Evolutionary conservation across 129 eudicot genomes (phyloP), one percentile per base, ranked within the genome.

Genomic region (Flaveria brownii): DNA sequence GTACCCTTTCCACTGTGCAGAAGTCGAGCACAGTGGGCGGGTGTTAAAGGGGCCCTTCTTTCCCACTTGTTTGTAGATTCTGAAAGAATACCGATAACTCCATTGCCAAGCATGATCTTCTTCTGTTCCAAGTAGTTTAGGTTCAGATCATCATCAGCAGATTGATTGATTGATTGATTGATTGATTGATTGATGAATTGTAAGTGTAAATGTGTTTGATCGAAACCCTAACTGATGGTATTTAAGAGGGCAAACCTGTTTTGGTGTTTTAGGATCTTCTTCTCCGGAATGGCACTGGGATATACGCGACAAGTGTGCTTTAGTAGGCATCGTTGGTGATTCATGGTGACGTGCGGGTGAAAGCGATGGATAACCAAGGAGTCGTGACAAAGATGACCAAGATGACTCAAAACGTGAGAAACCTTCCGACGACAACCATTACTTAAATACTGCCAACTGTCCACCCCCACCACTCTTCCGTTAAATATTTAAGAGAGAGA

Each of bases 11-110:
- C 96, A 66, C 88, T 76, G 68, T 85, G 96, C 82, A 95, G 71
- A 83, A 95, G 92, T 18, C 87, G 83, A 70, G 99, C 99, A 86
- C 99, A 95, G 82, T 95, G 99, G 50, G 92, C 73, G n/a, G 99
- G 99, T 18, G 97, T 91, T 54, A 95, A 76, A 52, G 99, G 99
- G 17, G 68, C 99, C 85, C 99, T 79, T 82, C 99, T 91, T 83
- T 95, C 99, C 99, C 99, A 95, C 86, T 91, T 95, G 90, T 89
- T 95, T 20, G 94, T 89, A 20, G 99, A 89, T 84, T 95, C 99
- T 12, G 99, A 80, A 22, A 95, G 91, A 50, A 95, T 89, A 12
- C 99, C 99, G 28, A 95, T 84, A 63, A 95, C 89, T 77, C 99
- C 97, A 80, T 95, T 95, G 28, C 99, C 97, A 50, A 80, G 84